Conservation (phyloP, 1,284 basidiomycete species). For the Testicularia cyperi region DNA sequence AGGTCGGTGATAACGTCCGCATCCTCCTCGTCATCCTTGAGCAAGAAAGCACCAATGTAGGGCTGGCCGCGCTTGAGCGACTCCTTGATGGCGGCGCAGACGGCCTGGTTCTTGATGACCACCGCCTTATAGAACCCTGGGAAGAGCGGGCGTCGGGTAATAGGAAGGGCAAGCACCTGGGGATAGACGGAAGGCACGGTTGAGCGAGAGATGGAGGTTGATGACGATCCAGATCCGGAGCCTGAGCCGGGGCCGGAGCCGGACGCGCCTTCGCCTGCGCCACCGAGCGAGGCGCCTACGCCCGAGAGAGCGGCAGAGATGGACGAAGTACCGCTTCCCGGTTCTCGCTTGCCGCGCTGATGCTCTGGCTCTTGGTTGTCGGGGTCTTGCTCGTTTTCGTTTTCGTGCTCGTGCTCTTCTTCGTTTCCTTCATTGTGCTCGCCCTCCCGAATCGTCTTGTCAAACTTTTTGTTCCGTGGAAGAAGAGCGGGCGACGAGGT, state of each 20-base stretch:
- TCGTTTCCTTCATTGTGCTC: constrained; percentile 22
- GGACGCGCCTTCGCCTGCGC: constrained; percentile 7
- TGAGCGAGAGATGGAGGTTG: constrained; percentile 44
- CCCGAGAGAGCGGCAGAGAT: constrained; percentile 11
- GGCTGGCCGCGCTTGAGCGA: constrained; percentile 95
- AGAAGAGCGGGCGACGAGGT: constrained; percentile 18
- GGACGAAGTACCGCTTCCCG: constrained; percentile 12
- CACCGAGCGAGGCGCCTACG: constrained; percentile 8
- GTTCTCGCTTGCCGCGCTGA: constrained; percentile 12
- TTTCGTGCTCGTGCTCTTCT: constrained; percentile 17
- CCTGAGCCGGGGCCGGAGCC: constrained; percentile 4
- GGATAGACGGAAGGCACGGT: constrained; percentile 69
- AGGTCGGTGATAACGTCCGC: constrained; percentile 88
- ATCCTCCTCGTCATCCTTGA: constrained; percentile 92
- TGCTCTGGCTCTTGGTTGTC: constrained; percentile 8
- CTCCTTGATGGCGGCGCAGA: constrained; percentile 92
- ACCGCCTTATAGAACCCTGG: constrained; percentile 81
- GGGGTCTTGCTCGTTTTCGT: constrained; percentile 5
- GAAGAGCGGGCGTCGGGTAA: constrained; percentile 91
- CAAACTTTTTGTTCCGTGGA: constrained; percentile 34
- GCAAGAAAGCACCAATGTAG: constrained; percentile 93
- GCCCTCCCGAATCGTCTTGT: constrained; percentile 6
- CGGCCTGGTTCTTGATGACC: constrained; percentile 67
- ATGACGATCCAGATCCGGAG: constrained; percentile 23
- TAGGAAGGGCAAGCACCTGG: constrained; percentile 90